Percentiles rank a stretch among this genome's conserved stretches.
phyloP scores from a whole-genome alignment of 129 eudicot genomes.

The Flaveria linearis region DNA sequence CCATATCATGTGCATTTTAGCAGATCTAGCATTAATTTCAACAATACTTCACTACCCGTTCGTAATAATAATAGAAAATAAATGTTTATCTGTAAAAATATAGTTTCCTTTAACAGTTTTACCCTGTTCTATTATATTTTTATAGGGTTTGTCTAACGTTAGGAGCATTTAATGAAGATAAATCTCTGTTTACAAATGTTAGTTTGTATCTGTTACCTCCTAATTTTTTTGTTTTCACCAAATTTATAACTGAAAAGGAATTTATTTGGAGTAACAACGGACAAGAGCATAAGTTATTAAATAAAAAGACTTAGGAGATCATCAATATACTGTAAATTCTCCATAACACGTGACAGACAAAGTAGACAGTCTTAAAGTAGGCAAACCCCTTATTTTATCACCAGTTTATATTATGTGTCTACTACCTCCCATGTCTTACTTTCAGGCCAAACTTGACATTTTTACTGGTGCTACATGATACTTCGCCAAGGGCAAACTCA shows the following conservation, averaged over 20 bases:
- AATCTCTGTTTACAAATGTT: neutral
- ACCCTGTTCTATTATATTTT: neutral
- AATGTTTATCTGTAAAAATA: neutral
- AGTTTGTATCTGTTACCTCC: neutral
- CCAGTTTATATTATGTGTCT: neutral
- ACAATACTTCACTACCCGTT: slow-evolving; percentile 1
- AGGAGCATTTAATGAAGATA: slow-evolving; percentile 9
- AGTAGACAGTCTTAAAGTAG: too few species aligned
- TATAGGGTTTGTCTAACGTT: slow-evolving; percentile 9
- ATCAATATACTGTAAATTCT: too few species aligned
- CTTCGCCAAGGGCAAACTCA: slow-evolving; percentile 1
- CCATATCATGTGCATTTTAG: slow-evolving; percentile 34
- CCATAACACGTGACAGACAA: too few species aligned
- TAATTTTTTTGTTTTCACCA: too few species aligned
- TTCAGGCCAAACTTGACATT: neutral
- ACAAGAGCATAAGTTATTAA: neutral
- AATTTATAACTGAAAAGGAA: neutral
- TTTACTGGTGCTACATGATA: neutral
- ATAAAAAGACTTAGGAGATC: neutral
- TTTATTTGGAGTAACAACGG: neutral
- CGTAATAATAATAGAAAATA: neutral
- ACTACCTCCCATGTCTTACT: neutral
- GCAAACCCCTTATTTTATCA: neutral
- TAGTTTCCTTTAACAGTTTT: neutral
- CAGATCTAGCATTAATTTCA: slow-evolving; percentile 31